Evolutionary conservation across 306 rosid species (phyloP).

Genomic region (Glycine latifolia): DNA sequence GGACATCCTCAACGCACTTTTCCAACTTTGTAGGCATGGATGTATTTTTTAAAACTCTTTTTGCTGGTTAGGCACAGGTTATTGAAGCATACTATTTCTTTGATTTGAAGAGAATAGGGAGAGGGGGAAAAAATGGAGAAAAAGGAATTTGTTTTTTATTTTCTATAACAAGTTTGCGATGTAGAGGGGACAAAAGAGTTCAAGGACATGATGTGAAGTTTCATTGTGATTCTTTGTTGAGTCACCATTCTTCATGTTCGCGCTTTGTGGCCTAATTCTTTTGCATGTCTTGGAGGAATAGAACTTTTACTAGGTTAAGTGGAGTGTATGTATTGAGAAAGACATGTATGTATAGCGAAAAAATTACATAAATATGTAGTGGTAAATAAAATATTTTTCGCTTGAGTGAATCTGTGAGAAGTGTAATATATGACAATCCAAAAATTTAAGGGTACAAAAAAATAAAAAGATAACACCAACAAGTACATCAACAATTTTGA

Average conservation of each 20-base stretch:
- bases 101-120: slow-evolving; percentile 38
- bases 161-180: slow-evolving; percentile 4
- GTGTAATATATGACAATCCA: no score
- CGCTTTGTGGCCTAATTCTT: slow-evolving; percentile 1
- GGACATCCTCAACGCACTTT: slow-evolving; percentile 37
- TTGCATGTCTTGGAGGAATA: slow-evolving; percentile 19
- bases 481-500: no score
- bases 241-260: slow-evolving; percentile 26
- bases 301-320: no score
- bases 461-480: no score
- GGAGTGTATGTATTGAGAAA: no score
- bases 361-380: no score
- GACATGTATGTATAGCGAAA: no score
- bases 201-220: slow-evolving; percentile 34
- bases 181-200: slow-evolving; percentile 30
- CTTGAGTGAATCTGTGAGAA: no score
- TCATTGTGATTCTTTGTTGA: slow-evolving; percentile 26
- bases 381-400: no score
- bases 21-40: not conserved
- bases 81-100: slow-evolving; percentile 38
- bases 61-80: slow-evolving; percentile 43
- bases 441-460: no score
- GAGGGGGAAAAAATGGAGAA: not conserved
- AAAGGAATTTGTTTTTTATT: slow-evolving; percentile 10
- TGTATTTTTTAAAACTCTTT: no score